Evolutionary conservation across 73 alveolate genomes (phyloP).

Genomic region (Blepharisma japonicum): DNA sequence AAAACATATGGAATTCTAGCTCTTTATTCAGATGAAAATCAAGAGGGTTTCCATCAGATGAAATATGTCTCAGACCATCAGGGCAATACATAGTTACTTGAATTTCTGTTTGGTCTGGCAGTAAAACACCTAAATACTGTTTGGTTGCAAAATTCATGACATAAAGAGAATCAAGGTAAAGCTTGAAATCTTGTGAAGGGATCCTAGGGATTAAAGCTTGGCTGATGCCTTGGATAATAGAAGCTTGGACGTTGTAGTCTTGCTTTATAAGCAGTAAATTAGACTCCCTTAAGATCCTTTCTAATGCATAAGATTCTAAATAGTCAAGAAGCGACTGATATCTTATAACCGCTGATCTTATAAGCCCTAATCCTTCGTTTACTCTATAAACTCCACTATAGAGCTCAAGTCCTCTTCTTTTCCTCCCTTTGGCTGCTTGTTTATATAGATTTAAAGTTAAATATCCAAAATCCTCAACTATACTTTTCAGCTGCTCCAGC

Average conservation of each 20-base stretch:
- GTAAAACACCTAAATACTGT: background rate
- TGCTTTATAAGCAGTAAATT: background rate
- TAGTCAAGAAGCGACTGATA: background rate
- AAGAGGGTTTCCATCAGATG: conserved; percentile 9
- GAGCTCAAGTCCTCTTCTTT: background rate
- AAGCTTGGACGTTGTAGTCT: background rate
- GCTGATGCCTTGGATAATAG: background rate
- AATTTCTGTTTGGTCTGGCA: background rate
- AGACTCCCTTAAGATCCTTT: background rate
- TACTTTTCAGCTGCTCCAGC: background rate
- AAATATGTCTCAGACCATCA: conserved; percentile 11
- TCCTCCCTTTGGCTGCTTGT: background rate
- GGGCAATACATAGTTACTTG: background rate
- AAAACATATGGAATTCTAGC: background rate
- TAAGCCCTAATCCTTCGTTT: background rate
- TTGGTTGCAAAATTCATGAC: background rate
- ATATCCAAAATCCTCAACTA: background rate
- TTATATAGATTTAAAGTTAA: background rate
- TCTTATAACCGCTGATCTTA: background rate
- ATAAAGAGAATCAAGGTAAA: background rate
- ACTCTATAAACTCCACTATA: background rate
- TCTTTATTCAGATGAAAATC: conserved; percentile 2
- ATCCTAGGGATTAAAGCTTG: background rate
- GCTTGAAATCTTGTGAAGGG: background rate
- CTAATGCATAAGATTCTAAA: background rate